Conservation (phyloP, 805 yeast species). For the Saturnispora gosingensis region DNA sequence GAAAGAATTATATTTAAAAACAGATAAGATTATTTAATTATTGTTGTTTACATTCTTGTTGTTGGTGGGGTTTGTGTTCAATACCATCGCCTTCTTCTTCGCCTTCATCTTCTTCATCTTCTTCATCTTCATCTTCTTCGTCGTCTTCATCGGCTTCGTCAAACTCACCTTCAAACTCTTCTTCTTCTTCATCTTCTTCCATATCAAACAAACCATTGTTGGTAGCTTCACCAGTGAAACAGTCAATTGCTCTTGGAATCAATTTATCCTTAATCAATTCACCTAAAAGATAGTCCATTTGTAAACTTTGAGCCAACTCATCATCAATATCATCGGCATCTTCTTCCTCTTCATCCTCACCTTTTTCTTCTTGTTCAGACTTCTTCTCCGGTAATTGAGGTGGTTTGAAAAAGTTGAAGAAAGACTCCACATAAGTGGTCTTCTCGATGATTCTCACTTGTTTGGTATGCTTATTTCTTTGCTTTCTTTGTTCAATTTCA, state of each 20-base stretch:
- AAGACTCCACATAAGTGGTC: slow-evolving; percentile 87
- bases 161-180: slow-evolving; percentile 49
- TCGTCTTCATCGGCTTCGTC: slow-evolving; percentile 56
- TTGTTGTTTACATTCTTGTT: slow-evolving; percentile 74
- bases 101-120: slow-evolving; percentile 23
- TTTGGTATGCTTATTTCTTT: slow-evolving; percentile 92
- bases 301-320: slow-evolving; percentile 76
- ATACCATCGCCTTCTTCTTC: slow-evolving; percentile 32
- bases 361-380: slow-evolving; percentile 37
- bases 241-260: slow-evolving; percentile 93
- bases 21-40: slow-evolving; percentile 18
- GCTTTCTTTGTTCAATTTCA: slow-evolving; percentile 86
- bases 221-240: slow-evolving; percentile 97
- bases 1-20: not conserved
- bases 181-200: slow-evolving; percentile 45
- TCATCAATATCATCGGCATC: slow-evolving; percentile 56
- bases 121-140: slow-evolving; percentile 43
- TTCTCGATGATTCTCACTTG: slow-evolving; percentile 95
- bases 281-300: slow-evolving; percentile 89
- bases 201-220: slow-evolving; percentile 54
- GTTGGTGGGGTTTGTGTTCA: slow-evolving; percentile 43
- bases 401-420: slow-evolving; percentile 92
- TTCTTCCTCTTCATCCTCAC: slow-evolving; percentile 33
- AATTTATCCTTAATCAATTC: slow-evolving; percentile 94
- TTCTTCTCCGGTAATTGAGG: slow-evolving; percentile 57